Percentiles rank a stretch among this genome's conserved stretches.
These are phyloP conservation scores for Cicer pinnatifidum DNA, from an alignment of 306 rosid genomes.

Conservation along the genomic window DNA sequence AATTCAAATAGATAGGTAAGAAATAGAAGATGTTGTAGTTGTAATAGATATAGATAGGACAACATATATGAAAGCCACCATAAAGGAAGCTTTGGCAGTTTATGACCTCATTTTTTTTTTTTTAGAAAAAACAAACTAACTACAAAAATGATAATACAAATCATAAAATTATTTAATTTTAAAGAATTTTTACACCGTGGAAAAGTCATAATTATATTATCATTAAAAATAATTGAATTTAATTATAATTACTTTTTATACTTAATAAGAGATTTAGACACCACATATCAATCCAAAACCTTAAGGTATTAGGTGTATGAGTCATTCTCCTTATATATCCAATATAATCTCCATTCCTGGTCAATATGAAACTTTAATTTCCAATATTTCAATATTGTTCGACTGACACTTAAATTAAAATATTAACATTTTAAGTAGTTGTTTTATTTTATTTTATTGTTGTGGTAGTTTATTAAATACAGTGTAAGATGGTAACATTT, in stretches of 20 bases:
- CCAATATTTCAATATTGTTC: no score
- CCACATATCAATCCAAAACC: no score
- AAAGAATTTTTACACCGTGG: no score
- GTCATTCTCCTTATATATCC: no score
- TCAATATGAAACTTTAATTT: no score
- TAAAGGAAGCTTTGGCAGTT: constrained; percentile 41
- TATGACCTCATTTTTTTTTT: constrained; percentile 14
- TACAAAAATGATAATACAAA: constrained; percentile 9
- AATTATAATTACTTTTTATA: no score
- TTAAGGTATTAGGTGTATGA: no score
- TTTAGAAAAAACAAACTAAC: no score
- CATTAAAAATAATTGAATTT: no score
- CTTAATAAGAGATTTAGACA: no score
- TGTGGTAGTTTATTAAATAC: constrained; percentile 1
- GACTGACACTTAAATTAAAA: neutral
- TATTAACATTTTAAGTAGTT: neutral
- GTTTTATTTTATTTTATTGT: neutral
- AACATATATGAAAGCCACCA: constrained; percentile 21
- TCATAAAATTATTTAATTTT: neutral
- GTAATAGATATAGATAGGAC: constrained; percentile 39
- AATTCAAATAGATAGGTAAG: neutral
- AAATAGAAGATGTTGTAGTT: constrained; percentile 27
- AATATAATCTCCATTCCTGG: no score
- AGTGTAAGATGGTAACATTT: neutral
- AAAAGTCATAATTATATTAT: no score